phyloP scores from a whole-genome alignment of 2,329 filamentous ascomycete genomes.

The Diaporthe vexans region DNA sequence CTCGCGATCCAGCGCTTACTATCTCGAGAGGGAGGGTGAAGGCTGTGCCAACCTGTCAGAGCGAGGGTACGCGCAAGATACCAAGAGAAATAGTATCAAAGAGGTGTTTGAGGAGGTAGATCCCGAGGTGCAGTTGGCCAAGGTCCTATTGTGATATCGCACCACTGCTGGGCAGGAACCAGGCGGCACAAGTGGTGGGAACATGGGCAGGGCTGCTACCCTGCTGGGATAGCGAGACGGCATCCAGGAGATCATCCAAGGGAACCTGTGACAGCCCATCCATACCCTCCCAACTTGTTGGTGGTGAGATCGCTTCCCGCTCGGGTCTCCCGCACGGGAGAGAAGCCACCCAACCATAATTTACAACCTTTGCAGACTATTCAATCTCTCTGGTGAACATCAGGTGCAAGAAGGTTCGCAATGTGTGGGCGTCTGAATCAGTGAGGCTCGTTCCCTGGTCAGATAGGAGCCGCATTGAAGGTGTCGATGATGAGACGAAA shows the following conservation, averaged over 20 bases:
- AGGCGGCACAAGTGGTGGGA: conserved; percentile 5
- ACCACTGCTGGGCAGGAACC: background rate
- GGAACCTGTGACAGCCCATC: conserved; percentile 11
- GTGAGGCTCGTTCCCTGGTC: background rate
- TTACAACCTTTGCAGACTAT: background rate
- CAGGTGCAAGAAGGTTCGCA: background rate
- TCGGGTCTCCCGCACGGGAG: conserved; percentile 16
- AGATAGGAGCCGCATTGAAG: conserved; percentile 14
- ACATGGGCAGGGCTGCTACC: conserved; percentile 24
- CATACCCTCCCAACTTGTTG: background rate
- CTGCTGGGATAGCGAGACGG: conserved; percentile 21
- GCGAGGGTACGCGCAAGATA: conserved; percentile 28
- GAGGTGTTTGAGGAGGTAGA: conserved; percentile 39
- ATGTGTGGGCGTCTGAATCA: background rate
- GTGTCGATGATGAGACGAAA: conserved; percentile 29
- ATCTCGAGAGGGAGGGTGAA: background rate
- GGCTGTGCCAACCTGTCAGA: background rate
- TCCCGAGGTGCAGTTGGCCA: conserved; percentile 31
- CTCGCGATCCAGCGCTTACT: conserved; percentile 10
- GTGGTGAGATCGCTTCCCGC: background rate
- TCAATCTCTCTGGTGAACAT: background rate
- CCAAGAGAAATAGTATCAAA: conserved; percentile 18
- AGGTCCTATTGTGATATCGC: conserved; percentile 8
- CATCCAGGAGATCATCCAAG: conserved; percentile 37
- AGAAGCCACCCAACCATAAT: conserved; percentile 13